Evolutionary conservation across 306 rosid genomes (phyloP).

Genomic region (Cucurbita moschata): DNA sequence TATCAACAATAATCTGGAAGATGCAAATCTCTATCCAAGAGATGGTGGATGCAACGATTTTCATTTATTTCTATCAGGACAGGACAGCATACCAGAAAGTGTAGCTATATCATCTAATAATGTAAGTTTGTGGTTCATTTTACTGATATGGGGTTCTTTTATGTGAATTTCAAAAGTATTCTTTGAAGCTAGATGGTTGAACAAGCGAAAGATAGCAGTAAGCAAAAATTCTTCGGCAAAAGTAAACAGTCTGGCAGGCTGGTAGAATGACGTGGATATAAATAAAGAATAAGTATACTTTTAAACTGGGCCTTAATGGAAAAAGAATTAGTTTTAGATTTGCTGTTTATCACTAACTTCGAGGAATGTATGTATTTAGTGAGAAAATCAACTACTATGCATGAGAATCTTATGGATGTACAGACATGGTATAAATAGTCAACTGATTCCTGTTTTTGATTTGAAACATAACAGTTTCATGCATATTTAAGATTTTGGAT

Average conservation of each 20-base stretch:
- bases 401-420: neutral
- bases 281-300: neutral
- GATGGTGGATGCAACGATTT: constrained; percentile 35
- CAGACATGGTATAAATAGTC: neutral
- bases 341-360: neutral
- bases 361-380: neutral
- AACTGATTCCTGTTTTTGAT: neutral
- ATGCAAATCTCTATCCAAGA: constrained; percentile 20
- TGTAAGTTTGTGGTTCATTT: constrained; percentile 25
- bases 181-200: neutral
- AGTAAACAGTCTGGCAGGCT: neutral
- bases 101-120: constrained; percentile 43
- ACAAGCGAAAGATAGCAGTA: neutral
- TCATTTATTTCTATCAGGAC: constrained; percentile 56
- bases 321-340: neutral
- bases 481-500: neutral
- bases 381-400: neutral
- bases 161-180: neutral
- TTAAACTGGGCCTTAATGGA: neutral
- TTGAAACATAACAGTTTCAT: neutral
- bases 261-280: neutral
- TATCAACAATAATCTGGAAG: constrained; percentile 10
- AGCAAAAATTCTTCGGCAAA: neutral
- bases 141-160: neutral
- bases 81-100: constrained; percentile 33